Evolutionary conservation across 805 yeast species (phyloP).

Genomic region (Spathaspora passalidarum): DNA sequence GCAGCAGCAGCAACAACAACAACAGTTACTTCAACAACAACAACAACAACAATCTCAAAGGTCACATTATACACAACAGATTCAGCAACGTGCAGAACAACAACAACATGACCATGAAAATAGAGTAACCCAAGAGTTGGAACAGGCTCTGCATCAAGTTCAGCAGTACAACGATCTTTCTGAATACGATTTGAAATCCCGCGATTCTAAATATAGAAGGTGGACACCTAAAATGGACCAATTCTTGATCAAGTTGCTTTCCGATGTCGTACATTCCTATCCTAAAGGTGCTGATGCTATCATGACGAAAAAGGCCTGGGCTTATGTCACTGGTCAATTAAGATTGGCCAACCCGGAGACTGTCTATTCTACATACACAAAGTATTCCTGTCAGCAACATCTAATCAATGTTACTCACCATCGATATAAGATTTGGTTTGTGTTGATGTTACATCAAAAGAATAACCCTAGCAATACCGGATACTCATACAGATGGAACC

Average conservation of each 20-base stretch:
- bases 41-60: slow-evolving; percentile 14
- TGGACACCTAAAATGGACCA: slow-evolving; percentile 41
- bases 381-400: slow-evolving; percentile 39
- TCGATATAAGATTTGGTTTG: slow-evolving; percentile 34
- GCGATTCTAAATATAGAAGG: slow-evolving; percentile 34
- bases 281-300: slow-evolving; percentile 27
- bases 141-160: not conserved
- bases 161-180: slow-evolving; percentile 16
- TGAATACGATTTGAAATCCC: slow-evolving; percentile 30
- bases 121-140: not conserved
- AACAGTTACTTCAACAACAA: slow-evolving; percentile 10
- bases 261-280: slow-evolving; percentile 35
- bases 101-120: slow-evolving; percentile 1
- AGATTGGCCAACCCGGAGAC: slow-evolving; percentile 38
- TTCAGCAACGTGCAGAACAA: slow-evolving; percentile 3
- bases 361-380: slow-evolving; percentile 38
- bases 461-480: slow-evolving; percentile 16
- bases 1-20: slow-evolving; percentile 7
- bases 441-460: slow-evolving; percentile 27
- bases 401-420: slow-evolving; percentile 33
- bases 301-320: slow-evolving; percentile 38
- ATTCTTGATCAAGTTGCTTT: slow-evolving; percentile 25
- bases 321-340: slow-evolving; percentile 32
- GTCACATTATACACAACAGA: not conserved
- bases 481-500: slow-evolving; percentile 35